Base-by-base conservation (phyloP, 2,329 filamentous ascomycete species). In the Talaromyces sp. region DNA sequence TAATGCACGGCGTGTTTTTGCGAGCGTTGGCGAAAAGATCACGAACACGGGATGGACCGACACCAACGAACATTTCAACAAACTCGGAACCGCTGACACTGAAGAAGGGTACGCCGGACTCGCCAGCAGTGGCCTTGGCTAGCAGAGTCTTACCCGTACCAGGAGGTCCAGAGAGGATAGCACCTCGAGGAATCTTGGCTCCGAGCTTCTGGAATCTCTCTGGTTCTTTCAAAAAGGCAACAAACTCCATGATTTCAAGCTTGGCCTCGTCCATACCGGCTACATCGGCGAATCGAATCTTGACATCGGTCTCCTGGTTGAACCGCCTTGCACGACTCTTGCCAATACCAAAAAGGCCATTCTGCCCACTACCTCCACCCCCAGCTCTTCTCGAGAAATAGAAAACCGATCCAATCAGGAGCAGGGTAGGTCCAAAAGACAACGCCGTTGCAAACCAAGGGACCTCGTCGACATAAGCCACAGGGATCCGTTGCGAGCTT, bases 31-130 rank as follows among this genome's bases (percentile, higher is more conserved):
- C 88, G 71, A 99, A 99, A 58, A 99, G 81, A 76, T 99, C 95
- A 69, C 95, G 88, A 57, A 99, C 95, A 77, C 95, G 87, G 32
- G 93, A 98, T 22, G 95, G 91, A 77, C 95, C 95, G 63, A 99
- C 95, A 85, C 95, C 95, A 57, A 99, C 95, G 73, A 99, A 99
- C 93, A 99, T 99, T 79, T 99, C 95, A 33, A 99, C 93, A 73
- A 99, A 99, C 75, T 99, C 95, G 55, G 95, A 99, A 73, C 95
- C 95, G 75, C 92, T 97, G 69, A 99, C 95, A 71, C 91, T 96
- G 84, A 93, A 99, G 84, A 99, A 99, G 0, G 95, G 95, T 33
- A 99, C 95, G 51, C 90, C 89, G 28, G 95, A 97, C 80, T 99
- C 95, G 73, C 95, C 95, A 57, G 95, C 95, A 10, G 95, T 99